phyloP scores from a whole-genome alignment of 2,329 filamentous ascomycete genomes.

The Metarhizium rileyi region DNA sequence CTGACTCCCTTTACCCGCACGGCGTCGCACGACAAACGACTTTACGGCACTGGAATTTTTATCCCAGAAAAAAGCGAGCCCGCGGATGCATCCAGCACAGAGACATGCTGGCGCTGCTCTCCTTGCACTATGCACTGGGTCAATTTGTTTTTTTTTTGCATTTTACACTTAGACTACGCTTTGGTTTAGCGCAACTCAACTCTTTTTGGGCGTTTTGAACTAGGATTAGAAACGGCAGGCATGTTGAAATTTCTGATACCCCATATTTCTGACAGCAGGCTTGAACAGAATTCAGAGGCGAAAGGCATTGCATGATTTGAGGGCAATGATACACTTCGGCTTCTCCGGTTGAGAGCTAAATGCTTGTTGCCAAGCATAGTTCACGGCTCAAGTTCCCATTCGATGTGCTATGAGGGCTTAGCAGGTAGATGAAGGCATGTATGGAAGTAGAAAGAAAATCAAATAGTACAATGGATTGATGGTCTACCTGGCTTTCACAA shows the following conservation, averaged over 20 bases:
- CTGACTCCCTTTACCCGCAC: neutral
- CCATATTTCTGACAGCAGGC: neutral
- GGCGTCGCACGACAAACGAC: neutral
- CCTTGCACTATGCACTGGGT: neutral
- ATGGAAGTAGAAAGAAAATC: neutral
- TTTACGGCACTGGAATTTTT: neutral
- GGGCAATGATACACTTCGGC: neutral
- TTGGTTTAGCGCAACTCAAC: neutral
- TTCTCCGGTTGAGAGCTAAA: neutral
- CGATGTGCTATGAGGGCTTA: neutral
- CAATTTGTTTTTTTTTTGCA: neutral
- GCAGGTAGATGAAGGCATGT: neutral
- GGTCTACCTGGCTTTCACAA: neutral
- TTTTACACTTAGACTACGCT: neutral
- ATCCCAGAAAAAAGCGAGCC: neutral
- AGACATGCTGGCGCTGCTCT: neutral
- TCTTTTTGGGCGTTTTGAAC: neutral
- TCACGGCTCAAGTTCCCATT: neutral
- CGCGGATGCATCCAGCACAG: neutral
- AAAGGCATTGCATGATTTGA: neutral
- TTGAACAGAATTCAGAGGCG: neutral
- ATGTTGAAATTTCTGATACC: slow-evolving; percentile 6
- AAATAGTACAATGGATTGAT: neutral
- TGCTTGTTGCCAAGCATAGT: no score
- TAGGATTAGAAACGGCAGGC: neutral